Conservation (phyloP, 2,329 filamentous ascomycete species). For the Ascochyta lentis region DNA sequence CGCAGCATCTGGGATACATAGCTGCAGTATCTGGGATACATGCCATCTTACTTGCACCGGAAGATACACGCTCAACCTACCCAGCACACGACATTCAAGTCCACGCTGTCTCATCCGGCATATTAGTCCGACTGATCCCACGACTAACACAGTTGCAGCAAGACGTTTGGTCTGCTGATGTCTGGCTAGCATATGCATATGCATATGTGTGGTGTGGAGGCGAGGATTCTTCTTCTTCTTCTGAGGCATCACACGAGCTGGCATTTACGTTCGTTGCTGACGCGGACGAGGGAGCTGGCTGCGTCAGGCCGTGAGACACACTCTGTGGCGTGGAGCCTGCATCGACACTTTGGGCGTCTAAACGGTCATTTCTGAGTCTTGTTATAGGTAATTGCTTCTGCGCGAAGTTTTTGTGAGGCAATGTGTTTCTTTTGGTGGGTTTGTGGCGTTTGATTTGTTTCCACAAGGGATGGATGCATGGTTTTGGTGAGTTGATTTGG, state of each 20-base stretch:
- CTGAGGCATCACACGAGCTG: slow-evolving; percentile 5
- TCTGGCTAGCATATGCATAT: neutral
- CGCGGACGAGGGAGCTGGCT: neutral
- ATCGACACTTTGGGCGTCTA: neutral
- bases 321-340: neutral
- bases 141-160: neutral
- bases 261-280: neutral
- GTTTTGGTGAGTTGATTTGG: neutral
- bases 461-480: neutral
- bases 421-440: neutral
- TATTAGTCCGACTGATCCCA: neutral
- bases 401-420: neutral
- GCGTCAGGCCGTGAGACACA: slow-evolving; percentile 3
- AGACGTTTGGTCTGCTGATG: slow-evolving; percentile 8
- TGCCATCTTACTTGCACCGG: too few species aligned
- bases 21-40: too few species aligned
- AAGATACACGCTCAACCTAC: neutral
- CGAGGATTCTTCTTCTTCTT: neutral
- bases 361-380: neutral
- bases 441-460: neutral
- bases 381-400: slow-evolving; percentile 8
- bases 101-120: neutral
- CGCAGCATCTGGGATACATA: too few species aligned
- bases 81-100: neutral
- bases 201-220: neutral